These are phyloP conservation scores for Suhomyces sp. DNA, from an alignment of 805 yeast genomes.

Conservation along the genomic window DNA sequence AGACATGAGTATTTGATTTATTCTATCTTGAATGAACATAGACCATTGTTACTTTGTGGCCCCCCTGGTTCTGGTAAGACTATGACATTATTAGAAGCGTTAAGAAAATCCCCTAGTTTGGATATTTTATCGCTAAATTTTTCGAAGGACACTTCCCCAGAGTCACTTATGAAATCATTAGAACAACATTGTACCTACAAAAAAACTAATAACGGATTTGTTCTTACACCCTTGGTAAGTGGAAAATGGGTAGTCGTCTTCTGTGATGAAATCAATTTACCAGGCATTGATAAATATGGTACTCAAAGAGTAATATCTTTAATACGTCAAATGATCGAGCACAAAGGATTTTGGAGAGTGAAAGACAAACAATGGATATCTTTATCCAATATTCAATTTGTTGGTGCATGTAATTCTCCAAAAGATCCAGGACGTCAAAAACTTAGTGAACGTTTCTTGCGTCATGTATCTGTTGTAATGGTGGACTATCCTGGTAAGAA, in stretches of 20 bases:
- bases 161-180: constrained; percentile 57
- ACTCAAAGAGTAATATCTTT: constrained; percentile 71
- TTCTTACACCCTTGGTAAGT: constrained; percentile 55
- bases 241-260: constrained; percentile 79
- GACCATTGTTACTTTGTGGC: constrained; percentile 77
- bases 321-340: constrained; percentile 71
- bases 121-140: constrained; percentile 73
- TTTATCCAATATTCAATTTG: constrained; percentile 66
- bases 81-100: constrained; percentile 75
- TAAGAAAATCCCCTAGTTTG: constrained; percentile 55
- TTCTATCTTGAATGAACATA: constrained; percentile 53
- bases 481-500: constrained; percentile 73
- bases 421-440: constrained; percentile 70
- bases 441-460: constrained; percentile 59
- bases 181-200: constrained; percentile 72
- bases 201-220: constrained; percentile 49
- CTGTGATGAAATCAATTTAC: constrained; percentile 90
- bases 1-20: constrained; percentile 63
- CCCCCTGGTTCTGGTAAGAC: constrained; percentile 99
- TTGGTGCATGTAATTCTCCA: constrained; percentile 96
- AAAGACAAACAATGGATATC: constrained; percentile 63
- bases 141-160: constrained; percentile 75
- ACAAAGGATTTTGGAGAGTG: constrained; percentile 74
- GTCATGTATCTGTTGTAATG: constrained; percentile 65
- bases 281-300: constrained; percentile 67